A percentile compares a stretch with the other conserved stretches of the same genome.
These are phyloP conservation scores for Vitis hybrid DNA, from an alignment of 177 flowering plant species.

Conservation along the genomic window DNA sequence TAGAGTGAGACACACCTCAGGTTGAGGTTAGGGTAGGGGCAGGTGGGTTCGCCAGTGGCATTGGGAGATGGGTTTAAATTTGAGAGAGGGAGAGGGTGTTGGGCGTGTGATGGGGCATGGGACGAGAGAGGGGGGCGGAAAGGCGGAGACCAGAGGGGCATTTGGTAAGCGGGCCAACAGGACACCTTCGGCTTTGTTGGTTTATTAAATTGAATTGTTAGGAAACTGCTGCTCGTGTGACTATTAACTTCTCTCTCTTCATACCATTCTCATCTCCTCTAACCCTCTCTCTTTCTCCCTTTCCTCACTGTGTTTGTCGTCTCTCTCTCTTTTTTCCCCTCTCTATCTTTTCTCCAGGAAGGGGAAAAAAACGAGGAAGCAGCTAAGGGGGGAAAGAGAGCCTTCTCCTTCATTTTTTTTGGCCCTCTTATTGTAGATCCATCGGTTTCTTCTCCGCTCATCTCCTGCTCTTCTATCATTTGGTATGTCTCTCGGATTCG, in stretches of 20 bases:
- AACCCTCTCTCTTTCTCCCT: conserved; percentile 11
- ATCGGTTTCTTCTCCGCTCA: conserved; percentile 9
- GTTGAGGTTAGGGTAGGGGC: too few relatives aligned
- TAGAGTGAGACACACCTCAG: too few relatives aligned
- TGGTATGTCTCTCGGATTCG: conserved; percentile 12
- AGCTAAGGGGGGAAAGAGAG: background rate
- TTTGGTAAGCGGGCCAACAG: conserved; percentile 17
- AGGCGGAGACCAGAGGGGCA: conserved; percentile 2
- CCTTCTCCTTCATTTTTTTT: conserved; percentile 3
- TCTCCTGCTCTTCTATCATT: background rate
- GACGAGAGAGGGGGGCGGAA: background rate
- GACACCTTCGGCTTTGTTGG: conserved; percentile 1
- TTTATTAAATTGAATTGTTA: conserved; percentile 5
- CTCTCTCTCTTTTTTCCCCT: conserved; percentile 13
- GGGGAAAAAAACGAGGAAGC: background rate
- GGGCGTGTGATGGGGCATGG: conserved; percentile 21
- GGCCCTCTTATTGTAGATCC: conserved; percentile 14
- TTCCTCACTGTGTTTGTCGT: background rate
- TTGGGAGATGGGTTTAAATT: too few relatives aligned
- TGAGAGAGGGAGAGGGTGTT: conserved; percentile 16
- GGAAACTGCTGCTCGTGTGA: conserved; percentile 4
- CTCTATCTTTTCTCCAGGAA: conserved; percentile 14
- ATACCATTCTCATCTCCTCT: conserved; percentile 17
- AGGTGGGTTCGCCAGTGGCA: too few relatives aligned
- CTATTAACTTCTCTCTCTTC: conserved; percentile 2